A percentile compares a stretch with the other conserved stretches of the same genome.
phyloP scores from a whole-genome alignment of 1,139 yeast genomes.

The Protomyces inouyei region DNA sequence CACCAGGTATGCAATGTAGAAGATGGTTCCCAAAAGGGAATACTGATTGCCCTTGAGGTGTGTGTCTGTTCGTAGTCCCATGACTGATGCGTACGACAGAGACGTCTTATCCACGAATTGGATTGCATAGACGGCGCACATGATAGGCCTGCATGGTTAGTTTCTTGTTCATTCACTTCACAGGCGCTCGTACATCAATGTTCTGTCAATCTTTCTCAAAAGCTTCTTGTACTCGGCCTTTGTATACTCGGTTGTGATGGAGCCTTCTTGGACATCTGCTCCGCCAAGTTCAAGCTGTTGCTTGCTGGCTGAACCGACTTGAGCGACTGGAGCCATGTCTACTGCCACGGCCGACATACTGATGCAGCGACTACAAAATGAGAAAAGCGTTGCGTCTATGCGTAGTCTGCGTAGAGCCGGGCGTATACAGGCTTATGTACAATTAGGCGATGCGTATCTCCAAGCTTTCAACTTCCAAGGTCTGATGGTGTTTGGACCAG shows the following conservation, averaged over 20 bases:
- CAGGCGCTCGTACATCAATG: constrained; percentile 35
- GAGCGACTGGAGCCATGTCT: background rate
- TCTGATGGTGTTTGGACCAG: too few relatives aligned
- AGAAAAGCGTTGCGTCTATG: too few relatives aligned
- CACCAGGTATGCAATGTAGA: constrained; percentile 51
- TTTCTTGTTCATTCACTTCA: too few relatives aligned
- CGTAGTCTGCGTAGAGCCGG: too few relatives aligned
- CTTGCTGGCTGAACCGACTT: background rate
- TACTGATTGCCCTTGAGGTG: constrained; percentile 43
- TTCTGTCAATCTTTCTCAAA: constrained; percentile 49
- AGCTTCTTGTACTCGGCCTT: constrained; percentile 27
- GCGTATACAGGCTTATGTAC: too few relatives aligned
- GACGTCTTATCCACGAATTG: constrained; percentile 65
- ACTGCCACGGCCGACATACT: background rate
- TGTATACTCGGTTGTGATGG: background rate
- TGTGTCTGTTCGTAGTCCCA: constrained; percentile 49
- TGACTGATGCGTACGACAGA: constrained; percentile 56
- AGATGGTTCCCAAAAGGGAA: constrained; percentile 55
- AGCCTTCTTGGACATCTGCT: background rate
- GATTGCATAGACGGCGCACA: constrained; percentile 52
- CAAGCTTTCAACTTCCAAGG: too few relatives aligned
- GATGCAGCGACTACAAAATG: too few relatives aligned
- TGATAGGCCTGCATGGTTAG: constrained; percentile 45
- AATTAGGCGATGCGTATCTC: too few relatives aligned
- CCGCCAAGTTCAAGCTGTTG: background rate